Conservation (phyloP, 108 stramenopile species). For the Nitzschia putrida region DNA sequence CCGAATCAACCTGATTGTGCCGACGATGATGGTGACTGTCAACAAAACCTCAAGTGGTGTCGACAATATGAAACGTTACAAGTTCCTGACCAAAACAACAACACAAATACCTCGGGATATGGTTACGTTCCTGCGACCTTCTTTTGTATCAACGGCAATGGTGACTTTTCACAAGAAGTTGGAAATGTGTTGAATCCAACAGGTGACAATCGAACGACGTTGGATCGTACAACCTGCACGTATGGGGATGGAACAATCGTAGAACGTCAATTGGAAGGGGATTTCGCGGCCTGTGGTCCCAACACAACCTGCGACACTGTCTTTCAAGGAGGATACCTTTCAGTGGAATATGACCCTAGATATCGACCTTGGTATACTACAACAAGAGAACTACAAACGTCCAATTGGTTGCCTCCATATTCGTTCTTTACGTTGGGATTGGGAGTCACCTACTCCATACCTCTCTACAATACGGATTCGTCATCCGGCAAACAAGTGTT, state of each 20-base stretch:
- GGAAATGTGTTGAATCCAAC: slow-evolving; percentile 14
- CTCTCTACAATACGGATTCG: slow-evolving; percentile 33
- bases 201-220: not conserved
- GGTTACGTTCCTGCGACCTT: slow-evolving; percentile 38
- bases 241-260: slow-evolving; percentile 21
- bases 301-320: slow-evolving; percentile 29
- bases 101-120: not conserved
- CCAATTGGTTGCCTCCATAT: slow-evolving; percentile 43
- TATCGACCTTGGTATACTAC: slow-evolving; percentile 45
- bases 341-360: slow-evolving; percentile 43
- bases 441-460: slow-evolving; percentile 41
- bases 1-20: slow-evolving; percentile 14
- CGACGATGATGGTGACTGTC: not conserved
- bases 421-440: slow-evolving; percentile 28
- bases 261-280: slow-evolving; percentile 13
- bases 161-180: slow-evolving; percentile 31
- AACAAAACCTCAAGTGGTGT: slow-evolving; percentile 8
- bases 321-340: slow-evolving; percentile 44
- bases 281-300: slow-evolving; percentile 11
- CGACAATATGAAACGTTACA: slow-evolving; percentile 1
- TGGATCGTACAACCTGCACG: slow-evolving; percentile 11
- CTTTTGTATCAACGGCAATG: slow-evolving; percentile 30
- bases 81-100: not conserved
- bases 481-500: slow-evolving; percentile 32
- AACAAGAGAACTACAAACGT: slow-evolving; percentile 31